These are phyloP conservation scores for Calonectria pteridis DNA, from an alignment of 2,329 filamentous ascomycete species.

Conservation along the genomic window DNA sequence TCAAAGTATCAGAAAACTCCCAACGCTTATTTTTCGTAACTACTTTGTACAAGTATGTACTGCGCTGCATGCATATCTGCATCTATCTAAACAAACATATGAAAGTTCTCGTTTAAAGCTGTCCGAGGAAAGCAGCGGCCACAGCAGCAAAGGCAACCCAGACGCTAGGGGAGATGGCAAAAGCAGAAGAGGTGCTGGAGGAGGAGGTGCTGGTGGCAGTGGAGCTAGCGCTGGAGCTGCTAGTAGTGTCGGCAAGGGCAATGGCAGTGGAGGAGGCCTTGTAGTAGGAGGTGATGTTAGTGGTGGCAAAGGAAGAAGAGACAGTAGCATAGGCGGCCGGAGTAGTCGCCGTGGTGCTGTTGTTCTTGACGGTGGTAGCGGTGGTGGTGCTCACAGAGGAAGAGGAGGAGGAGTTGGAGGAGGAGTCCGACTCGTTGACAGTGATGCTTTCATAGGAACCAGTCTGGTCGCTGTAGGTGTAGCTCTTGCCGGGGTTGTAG, in stretches of 20 bases:
- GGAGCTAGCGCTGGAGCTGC: background rate
- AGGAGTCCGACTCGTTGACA: conserved; percentile 45
- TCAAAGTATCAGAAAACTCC: background rate
- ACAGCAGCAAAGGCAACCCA: background rate
- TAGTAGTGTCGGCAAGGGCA: background rate
- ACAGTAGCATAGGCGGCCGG: background rate
- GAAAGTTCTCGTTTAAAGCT: background rate
- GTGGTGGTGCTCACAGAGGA: conserved; percentile 5
- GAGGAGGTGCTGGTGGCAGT: background rate
- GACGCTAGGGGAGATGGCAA: background rate
- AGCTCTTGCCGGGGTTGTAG: conserved; percentile 59
- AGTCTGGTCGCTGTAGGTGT: conserved; percentile 61
- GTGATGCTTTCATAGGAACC: conserved; percentile 65
- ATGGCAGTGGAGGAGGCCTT: background rate
- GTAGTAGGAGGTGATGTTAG: background rate
- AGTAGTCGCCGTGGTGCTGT: background rate
- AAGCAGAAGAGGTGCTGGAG: background rate
- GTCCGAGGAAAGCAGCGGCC: background rate
- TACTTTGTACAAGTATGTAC: background rate
- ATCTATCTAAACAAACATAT: background rate
- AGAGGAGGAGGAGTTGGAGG: background rate
- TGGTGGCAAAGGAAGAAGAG: background rate
- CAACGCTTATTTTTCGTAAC: conserved; percentile 1
- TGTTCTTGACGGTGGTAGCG: background rate
- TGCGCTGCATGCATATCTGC: background rate